Base-by-base conservation (phyloP, 2,329 filamentous ascomycete species). In the Venturia aucupariae region DNA sequence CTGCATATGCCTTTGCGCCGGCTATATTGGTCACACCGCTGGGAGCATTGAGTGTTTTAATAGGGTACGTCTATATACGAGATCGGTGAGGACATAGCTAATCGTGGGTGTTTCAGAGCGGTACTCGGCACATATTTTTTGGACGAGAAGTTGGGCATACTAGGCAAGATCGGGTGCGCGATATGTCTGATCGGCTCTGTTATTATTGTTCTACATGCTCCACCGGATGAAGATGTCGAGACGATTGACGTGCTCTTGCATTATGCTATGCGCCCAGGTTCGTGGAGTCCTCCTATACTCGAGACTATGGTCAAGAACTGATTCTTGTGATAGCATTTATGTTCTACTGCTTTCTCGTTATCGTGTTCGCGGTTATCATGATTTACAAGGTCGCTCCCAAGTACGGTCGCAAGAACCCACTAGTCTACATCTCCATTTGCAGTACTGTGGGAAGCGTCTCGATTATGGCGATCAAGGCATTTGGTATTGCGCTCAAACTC, bases 381-480 rank as follows among this genome's bases (percentile, higher is more conserved):
- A 97, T 99, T 70, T 99, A 99, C 82, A 90, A 87, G 75, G 83
- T 99, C 68, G 90, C 92, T 8, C 94, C 94, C 0, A 79, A 87
- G 64, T 88, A 99, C 72, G 94, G 94, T 73, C 96, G 91, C 82
- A 92, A 90, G 78, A 99, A 97, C 75, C 93, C 94, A 11, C 84
- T 99, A 70, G 89, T 99, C 70, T 99, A 93, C 77, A 87, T 99
- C 69, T 97, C 92, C 70, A 97, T 99, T 70, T 99, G 94, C 82
- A 97, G 92, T 62, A 95, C 92, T 3, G 92, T 97, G 68, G 94
- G 94, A 71, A 96, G 92, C 62, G 89, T 99, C 67, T 97, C 94
- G 15, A 93, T 99, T 80, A 99, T 99, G 94, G 92, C 94, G 39
- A 90, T 97, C 77, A 99, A 99, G 81, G 94, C 94, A 4, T 97